Base-by-base conservation (phyloP, 1,284 basidiomycete species). In the Papiliotrema terrestris region DNA sequence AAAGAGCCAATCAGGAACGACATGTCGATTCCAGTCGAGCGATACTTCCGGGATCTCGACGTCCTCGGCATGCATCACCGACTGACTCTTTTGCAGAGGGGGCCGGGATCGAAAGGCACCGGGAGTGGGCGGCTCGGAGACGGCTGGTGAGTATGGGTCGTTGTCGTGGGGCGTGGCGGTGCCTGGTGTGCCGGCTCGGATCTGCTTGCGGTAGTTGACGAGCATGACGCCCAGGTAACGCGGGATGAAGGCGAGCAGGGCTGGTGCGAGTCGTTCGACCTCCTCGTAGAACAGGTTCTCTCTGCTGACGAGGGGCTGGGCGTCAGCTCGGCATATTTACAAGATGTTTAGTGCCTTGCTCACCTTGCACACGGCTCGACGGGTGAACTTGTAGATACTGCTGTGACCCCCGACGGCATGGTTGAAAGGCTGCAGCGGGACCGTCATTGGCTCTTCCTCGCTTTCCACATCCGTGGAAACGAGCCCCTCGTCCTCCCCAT, bases 271-370 rank as follows among this genome's bases (percentile, higher is more conserved):
- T 22, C 86, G 83, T 75, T 98, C 95, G 19, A 98, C 91, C 1
- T 93, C 86, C 75, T 99, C 95, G 74, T 99, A 99, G 72, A 99
- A 98, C 49, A 97, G 81, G 72, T 99, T 98, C 78, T 99, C 95
- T 49, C 93, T 84, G 20, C 91, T 93, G 15, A 97, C 92, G 9
- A 98, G 84, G 19, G 95, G 95, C 91, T 95, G 72, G 38, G 45
- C 57, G 49, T 54, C 49, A 65, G 51, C 55, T 5, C 17, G 45
- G 37, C 8, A n/a, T 19, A 11, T 3, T 20, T n/a, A 32, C 9
- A 15, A 45, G 43, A n/a, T 32, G 37, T 26, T 47, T 6, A 29
- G 13, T 14, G 17, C 26, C 19, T n/a, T 13, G 74, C 84, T 67
- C 63, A 94, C 92, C 84, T 99, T 99, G 82, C 95, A 99, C 19